Percentiles rank a stretch among this genome's conserved stretches.
Conservation (phyloP, 208 protist species). For the Borovskyia barvae region DNA sequence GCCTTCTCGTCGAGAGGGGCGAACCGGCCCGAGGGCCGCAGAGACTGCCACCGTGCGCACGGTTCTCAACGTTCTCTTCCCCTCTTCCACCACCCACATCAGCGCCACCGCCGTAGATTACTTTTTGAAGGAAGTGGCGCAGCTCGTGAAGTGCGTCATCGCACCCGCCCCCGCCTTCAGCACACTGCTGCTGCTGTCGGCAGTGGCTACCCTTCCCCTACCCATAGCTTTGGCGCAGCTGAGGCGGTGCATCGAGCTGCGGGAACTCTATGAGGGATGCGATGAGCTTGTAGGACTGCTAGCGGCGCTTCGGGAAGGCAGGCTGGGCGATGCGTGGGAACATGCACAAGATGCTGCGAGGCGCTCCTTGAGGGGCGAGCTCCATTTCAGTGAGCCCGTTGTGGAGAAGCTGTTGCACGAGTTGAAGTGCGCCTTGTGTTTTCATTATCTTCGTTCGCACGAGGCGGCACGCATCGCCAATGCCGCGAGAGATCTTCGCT, state of each 20-base stretch:
- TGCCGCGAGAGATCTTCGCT: constrained; percentile 14
- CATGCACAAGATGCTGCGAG: constrained; percentile 21
- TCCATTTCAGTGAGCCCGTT: neutral
- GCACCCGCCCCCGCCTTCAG: constrained; percentile 19
- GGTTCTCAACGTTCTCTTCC: constrained; percentile 15
- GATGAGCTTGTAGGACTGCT: constrained; percentile 23
- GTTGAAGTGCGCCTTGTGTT: constrained; percentile 33
- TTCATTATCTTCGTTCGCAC: constrained; percentile 23
- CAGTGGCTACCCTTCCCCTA: constrained; percentile 39
- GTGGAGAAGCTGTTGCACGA: constrained; percentile 15
- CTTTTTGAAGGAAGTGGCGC: constrained; percentile 16
- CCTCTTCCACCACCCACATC: constrained; percentile 6
- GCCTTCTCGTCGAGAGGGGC: neutral
- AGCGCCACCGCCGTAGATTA: constrained; percentile 5
- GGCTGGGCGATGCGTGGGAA: constrained; percentile 28
- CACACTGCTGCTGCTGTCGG: constrained; percentile 39
- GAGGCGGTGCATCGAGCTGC: constrained; percentile 26
- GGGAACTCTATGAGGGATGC: constrained; percentile 29
- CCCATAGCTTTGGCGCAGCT: constrained; percentile 26
- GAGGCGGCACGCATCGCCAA: constrained; percentile 10
- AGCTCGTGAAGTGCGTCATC: constrained; percentile 23
- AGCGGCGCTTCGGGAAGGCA: constrained; percentile 19
- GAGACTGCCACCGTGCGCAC: constrained; percentile 9
- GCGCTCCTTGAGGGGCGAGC: constrained; percentile 7
- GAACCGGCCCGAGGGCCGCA: neutral